Conservation (phyloP, 2,329 filamentous ascomycete species). For the Penicillium sp. region DNA sequence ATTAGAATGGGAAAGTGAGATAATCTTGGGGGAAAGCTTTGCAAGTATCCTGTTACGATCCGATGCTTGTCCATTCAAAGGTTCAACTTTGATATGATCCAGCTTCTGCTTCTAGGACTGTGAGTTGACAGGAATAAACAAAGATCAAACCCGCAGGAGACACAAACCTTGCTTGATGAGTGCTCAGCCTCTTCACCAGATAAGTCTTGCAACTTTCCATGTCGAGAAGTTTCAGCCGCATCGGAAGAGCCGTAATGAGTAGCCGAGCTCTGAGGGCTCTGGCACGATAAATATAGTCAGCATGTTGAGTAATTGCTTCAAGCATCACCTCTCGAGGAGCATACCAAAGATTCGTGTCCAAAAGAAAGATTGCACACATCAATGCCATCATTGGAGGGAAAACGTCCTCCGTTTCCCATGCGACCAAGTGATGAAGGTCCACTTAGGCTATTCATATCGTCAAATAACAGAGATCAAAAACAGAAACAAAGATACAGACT, state of each 20-base stretch:
- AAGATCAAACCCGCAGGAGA: background rate
- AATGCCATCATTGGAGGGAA: slow-evolving; percentile 21
- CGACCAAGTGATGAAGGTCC: slow-evolving; percentile 27
- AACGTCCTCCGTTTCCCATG: slow-evolving; percentile 23
- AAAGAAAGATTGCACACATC: slow-evolving; percentile 19
- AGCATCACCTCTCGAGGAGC: background rate
- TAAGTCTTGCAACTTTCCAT: slow-evolving; percentile 33
- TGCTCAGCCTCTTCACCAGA: slow-evolving; percentile 25
- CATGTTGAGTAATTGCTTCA: background rate
- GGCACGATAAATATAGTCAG: background rate
- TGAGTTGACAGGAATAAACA: slow-evolving; percentile 29
- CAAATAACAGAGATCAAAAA: slow-evolving; percentile 3
- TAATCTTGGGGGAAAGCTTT: slow-evolving; percentile 40
- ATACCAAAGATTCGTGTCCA: slow-evolving; percentile 31
- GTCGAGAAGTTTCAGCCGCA: slow-evolving; percentile 35
- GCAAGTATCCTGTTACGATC: slow-evolving; percentile 63
- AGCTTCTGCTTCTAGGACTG: slow-evolving; percentile 49
- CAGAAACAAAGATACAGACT: background rate
- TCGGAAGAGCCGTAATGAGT: slow-evolving; percentile 30
- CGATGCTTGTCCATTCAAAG: slow-evolving; percentile 33
- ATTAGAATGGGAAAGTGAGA: slow-evolving; percentile 17
- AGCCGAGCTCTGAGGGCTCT: slow-evolving; percentile 30
- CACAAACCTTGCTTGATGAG: slow-evolving; percentile 40
- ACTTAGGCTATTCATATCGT: slow-evolving; percentile 31
- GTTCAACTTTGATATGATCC: slow-evolving; percentile 36